Evolutionary conservation across 2,329 filamentous ascomycete genomes (phyloP), one percentile per base, ranked within the genome.

Genomic region (Pestalotiopsis sp.): DNA sequence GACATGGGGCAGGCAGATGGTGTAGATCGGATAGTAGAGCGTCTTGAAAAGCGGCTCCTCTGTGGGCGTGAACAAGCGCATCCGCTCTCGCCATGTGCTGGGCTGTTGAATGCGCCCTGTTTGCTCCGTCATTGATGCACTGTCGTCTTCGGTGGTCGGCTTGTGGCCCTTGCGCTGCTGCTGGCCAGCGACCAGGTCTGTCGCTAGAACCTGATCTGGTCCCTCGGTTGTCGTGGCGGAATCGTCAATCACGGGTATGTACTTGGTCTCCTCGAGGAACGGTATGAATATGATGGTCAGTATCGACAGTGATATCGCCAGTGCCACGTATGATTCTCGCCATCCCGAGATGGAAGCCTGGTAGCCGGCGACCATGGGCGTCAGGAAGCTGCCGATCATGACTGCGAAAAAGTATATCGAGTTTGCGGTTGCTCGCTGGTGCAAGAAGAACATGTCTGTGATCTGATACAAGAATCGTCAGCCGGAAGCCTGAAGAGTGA

Each of bases 371-470:
- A 79, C 78, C 9, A 84, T 72, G 0, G 81, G 78, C 0, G 77
- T 79, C 1, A 86, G 74, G 5, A 77, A 81, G 2, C 76, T 56
- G 17, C 77, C 75, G 61, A 78, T 66, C 72, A 76, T 80, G 31
- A 78, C 74, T 49, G 81, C 78, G 69, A 78, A 82, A 67, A 83
- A 75, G 69, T 84, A 87, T 12, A 84, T 78, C 0, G 76, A 77
- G 68, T 87, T 88, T 80, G 84, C 83, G 2, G 78, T 74, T 0
- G 81, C 84, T 25, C 82, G 78, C 66, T 86, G 77, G 65, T 86
- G 84, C 3, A 85, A 78, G 68, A 86, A 86, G 74, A 82, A 86
- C 58, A 86, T 66, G 70, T 86, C 83, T 0, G 83, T 85, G 75
- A 85, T 82, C 67, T 84, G 83, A 0, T 52, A 4, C 45, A 3